Conservation (phyloP, 257 asterid species). For the Rhazya stricta region DNA sequence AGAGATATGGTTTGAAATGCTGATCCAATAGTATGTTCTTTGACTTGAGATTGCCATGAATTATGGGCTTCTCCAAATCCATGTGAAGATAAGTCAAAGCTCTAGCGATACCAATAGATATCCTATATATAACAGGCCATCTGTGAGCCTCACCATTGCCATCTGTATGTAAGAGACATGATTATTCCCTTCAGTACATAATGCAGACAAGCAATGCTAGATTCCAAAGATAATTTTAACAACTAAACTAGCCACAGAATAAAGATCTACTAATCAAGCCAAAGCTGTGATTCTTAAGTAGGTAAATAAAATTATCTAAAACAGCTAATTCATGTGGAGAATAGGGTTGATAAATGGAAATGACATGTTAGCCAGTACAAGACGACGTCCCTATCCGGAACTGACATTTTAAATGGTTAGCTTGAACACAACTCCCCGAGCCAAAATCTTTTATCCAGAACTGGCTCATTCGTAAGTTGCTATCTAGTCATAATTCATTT, state of each 20-base stretch:
- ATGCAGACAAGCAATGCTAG: background rate
- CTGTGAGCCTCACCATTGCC: conserved; percentile 55
- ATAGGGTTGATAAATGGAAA: background rate
- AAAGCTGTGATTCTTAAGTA: background rate
- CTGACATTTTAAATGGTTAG: background rate
- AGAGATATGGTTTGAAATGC: conserved; percentile 50
- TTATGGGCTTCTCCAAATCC: conserved; percentile 43
- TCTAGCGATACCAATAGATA: conserved; percentile 62
- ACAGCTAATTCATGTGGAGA: background rate
- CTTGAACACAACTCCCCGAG: background rate
- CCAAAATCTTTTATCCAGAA: background rate
- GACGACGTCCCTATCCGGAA: background rate
- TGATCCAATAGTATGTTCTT: conserved; percentile 61
- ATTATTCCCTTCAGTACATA: background rate
- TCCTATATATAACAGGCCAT: conserved; percentile 62
- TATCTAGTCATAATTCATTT: background rate
- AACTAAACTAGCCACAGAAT: background rate
- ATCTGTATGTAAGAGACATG: conserved; percentile 37
- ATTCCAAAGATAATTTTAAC: background rate
- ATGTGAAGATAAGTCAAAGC: conserved; percentile 67
- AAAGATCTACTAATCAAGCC: background rate
- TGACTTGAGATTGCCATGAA: conserved; percentile 86
- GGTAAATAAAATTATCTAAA: background rate
- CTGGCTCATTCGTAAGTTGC: background rate
- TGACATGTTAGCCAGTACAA: background rate